Percentiles rank a stretch among this genome's conserved stretches.
phyloP scores from a whole-genome alignment of 805 yeast species.

The Millerago galiae region DNA sequence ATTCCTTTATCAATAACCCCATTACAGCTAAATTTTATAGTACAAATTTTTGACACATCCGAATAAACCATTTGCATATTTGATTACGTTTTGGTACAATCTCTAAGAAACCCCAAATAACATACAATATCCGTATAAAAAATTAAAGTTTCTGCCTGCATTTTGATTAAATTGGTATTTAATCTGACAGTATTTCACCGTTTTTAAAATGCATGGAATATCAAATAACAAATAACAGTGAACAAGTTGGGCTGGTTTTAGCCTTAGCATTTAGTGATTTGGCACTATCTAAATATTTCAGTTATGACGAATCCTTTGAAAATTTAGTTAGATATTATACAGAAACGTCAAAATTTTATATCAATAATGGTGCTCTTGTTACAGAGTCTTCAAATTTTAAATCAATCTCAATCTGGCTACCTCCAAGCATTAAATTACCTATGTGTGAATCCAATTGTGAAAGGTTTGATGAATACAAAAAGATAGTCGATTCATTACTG shows the following conservation, averaged over 20 bases:
- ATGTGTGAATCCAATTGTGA: too few relatives aligned
- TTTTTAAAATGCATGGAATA: too few relatives aligned
- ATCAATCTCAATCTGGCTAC: background rate
- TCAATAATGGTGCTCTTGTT: background rate
- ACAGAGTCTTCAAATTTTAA: background rate
- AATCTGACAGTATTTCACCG: too few relatives aligned
- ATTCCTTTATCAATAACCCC: background rate
- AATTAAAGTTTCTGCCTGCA: background rate
- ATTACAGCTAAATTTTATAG: background rate
- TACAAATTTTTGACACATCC: background rate
- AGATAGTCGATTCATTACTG: too few relatives aligned
- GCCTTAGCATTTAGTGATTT: background rate
- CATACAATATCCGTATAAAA: background rate
- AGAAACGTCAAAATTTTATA: background rate
- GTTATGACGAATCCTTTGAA: background rate
- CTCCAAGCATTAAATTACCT: too few relatives aligned
- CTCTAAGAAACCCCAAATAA: too few relatives aligned
- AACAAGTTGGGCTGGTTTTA: background rate
- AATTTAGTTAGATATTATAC: too few relatives aligned
- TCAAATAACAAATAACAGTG: background rate
- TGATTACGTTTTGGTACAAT: too few relatives aligned
- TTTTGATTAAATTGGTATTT: too few relatives aligned
- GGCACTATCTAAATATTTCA: background rate
- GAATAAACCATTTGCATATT: background rate
- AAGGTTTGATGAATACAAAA: too few relatives aligned